Evolutionary conservation across 805 yeast genomes (phyloP), one percentile per base, ranked within the genome.

Genomic region (Lachancea mirantina): DNA sequence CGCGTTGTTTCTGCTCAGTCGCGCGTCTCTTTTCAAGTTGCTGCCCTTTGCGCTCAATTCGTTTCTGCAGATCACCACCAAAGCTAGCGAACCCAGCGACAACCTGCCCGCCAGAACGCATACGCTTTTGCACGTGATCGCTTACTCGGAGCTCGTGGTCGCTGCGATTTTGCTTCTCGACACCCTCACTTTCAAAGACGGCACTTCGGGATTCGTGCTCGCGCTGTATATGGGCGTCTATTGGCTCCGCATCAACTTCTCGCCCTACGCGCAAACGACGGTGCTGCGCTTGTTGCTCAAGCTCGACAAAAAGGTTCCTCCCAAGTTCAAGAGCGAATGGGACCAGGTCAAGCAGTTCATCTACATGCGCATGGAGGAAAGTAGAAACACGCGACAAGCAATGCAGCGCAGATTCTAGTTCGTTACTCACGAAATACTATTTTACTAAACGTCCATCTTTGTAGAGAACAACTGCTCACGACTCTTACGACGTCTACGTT

Each of bases 121-220:
- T 7, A 13, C 34, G 3, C 19, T 57, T 5, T 35, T 55, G 34
- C 48, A 46, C 15, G 32, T 70, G 4, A 67, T 80, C 41, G 74
- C 84, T 3, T 72, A 72, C 39, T 70, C 78, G 46, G 89, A 82
- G 52, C 42, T 79, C 34, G 40, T 68, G 13, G 63, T 81, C 22
- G 62, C 76, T 10, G 49, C 69, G 14, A 70, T 76, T 29, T 63
- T 82, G 38, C 22, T 69, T 0, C 38, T 76, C 34, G 80, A 84
- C 51, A 76, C 88, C 1, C 30, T 78, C 14, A 52, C 78, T 25
- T 61, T 80, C 50, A 71, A 79, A 57, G 61, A 55, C 33, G 78
- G 78, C 27, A 67, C 82, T 8, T 68, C 85, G 2, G 92, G 92
- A 3, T 79, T 65, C 53, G 82, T 80, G 30, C 62, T 82, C 49